A percentile compares a stretch with the other conserved stretches of the same genome.
These are phyloP conservation scores for Boletus reticulatus DNA, from an alignment of 768 basidiomycete genomes.

Conservation along the genomic window DNA sequence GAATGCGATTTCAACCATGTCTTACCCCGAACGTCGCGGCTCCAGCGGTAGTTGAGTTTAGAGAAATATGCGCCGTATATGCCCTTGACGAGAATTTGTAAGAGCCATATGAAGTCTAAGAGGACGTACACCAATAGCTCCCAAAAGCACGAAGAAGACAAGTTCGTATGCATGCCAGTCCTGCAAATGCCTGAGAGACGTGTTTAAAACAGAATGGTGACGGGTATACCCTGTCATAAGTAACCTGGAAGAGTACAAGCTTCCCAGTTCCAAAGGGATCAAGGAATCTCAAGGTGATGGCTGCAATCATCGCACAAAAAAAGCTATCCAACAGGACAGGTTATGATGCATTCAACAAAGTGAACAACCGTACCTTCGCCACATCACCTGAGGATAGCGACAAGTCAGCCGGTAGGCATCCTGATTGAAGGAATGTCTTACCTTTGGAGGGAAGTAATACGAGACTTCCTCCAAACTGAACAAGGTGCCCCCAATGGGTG, in stretches of 20 bases:
- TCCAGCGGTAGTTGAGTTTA: slow-evolving; percentile 88
- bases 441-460: slow-evolving; percentile 96
- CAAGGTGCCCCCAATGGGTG: slow-evolving; percentile 90
- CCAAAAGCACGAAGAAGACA: slow-evolving; percentile 79
- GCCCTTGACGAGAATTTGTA: slow-evolving; percentile 49
- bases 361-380: slow-evolving; percentile 67
- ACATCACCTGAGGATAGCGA: slow-evolving; percentile 66
- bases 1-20: slow-evolving; percentile 83
- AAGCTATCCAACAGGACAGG: slow-evolving; percentile 55
- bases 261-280: slow-evolving; percentile 97
- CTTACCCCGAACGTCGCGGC: slow-evolving; percentile 72
- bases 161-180: slow-evolving; percentile 95
- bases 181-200: slow-evolving; percentile 35
- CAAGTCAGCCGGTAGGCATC: neutral
- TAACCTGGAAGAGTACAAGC: slow-evolving; percentile 88
- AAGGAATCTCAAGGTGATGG: slow-evolving; percentile 87
- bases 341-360: neutral
- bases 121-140: slow-evolving; percentile 76
- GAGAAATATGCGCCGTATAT: slow-evolving; percentile 94
- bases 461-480: slow-evolving; percentile 96
- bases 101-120: neutral
- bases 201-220: neutral
- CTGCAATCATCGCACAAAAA: slow-evolving; percentile 97
- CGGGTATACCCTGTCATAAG: slow-evolving; percentile 69
- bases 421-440: slow-evolving; percentile 20